Conservation (phyloP, 495 filamentous ascomycete species). For the Mytilinidion resinicola region DNA sequence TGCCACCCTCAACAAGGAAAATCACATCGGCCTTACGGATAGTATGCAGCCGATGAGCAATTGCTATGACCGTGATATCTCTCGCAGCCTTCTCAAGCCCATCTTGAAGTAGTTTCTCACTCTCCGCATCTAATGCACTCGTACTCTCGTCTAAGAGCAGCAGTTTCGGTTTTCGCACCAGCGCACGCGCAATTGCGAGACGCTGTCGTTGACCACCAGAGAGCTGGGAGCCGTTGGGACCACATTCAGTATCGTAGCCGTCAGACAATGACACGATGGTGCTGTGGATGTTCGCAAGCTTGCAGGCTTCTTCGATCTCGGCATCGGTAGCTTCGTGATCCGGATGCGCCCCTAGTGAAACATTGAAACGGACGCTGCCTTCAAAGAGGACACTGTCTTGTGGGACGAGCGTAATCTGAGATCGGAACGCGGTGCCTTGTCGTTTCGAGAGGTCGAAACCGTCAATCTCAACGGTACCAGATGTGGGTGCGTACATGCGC, state of each 20-base stretch:
- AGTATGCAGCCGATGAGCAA: slow-evolving; percentile 73
- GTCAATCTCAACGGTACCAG: slow-evolving; percentile 16
- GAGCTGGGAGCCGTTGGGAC: slow-evolving; percentile 19
- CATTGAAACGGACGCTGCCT: slow-evolving; percentile 22
- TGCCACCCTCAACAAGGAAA: slow-evolving; percentile 64
- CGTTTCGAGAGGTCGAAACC: slow-evolving; percentile 7
- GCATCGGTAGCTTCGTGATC: slow-evolving; percentile 8
- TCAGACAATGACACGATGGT: slow-evolving; percentile 40
- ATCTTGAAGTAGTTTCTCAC: slow-evolving; percentile 63
- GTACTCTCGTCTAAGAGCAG: slow-evolving; percentile 75
- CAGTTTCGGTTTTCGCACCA: slow-evolving; percentile 29
- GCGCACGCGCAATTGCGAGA: slow-evolving; percentile 30
- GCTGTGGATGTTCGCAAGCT: slow-evolving; percentile 28
- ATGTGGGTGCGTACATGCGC: slow-evolving; percentile 42
- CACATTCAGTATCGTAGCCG: slow-evolving; percentile 36
- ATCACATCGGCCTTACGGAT: slow-evolving; percentile 70
- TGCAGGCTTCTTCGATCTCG: slow-evolving; percentile 18
- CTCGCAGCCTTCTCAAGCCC: slow-evolving; percentile 62
- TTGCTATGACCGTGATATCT: slow-evolving; percentile 74
- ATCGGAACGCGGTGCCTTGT: slow-evolving; percentile 30
- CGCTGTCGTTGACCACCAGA: slow-evolving; percentile 32
- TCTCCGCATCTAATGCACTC: slow-evolving; percentile 67
- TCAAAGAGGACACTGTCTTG: slow-evolving; percentile 23
- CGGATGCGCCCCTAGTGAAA: slow-evolving; percentile 19
- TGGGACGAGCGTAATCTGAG: slow-evolving; percentile 19